A percentile compares a stretch with the other conserved stretches of the same genome.
Conservation (phyloP, 2,329 filamentous ascomycete genomes). For the Pseudopithomyces chartarum region DNA sequence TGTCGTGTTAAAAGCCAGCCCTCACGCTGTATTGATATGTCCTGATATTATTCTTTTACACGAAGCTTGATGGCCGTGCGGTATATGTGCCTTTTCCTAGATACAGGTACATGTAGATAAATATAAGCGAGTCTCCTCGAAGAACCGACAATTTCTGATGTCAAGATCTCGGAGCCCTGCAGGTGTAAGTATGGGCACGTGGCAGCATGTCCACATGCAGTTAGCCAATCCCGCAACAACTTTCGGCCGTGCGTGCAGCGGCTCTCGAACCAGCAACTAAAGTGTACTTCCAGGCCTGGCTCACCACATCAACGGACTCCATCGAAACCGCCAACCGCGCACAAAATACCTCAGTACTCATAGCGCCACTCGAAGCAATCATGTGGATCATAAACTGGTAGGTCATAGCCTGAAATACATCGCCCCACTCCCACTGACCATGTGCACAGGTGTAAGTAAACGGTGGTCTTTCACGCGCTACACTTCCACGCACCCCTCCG, state of each 20-base stretch:
- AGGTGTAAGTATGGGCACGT: no score
- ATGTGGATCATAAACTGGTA: slow-evolving; percentile 96
- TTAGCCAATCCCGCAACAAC: not conserved
- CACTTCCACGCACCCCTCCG: not conserved
- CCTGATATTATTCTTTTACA: no score
- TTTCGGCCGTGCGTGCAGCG: not conserved
- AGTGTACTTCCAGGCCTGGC: not conserved
- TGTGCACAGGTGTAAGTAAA: slow-evolving; percentile 23
- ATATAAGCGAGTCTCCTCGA: no score
- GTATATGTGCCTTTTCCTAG: no score
- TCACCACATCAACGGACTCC: slow-evolving; percentile 4
- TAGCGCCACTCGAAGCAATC: slow-evolving; percentile 1
- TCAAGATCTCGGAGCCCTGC: no score
- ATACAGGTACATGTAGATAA: no score
- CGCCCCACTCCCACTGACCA: not conserved
- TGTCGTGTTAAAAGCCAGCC: no score
- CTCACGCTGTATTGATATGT: no score
- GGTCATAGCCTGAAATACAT: not conserved
- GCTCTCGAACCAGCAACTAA: not conserved
- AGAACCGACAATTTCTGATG: no score
- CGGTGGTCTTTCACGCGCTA: not conserved
- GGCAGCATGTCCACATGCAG: no score
- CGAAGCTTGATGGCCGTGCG: no score
- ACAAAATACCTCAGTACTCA: not conserved
- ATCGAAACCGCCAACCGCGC: not conserved